Conservation (phyloP, 2,329 filamentous ascomycete species). For the Boeremia exigua region DNA sequence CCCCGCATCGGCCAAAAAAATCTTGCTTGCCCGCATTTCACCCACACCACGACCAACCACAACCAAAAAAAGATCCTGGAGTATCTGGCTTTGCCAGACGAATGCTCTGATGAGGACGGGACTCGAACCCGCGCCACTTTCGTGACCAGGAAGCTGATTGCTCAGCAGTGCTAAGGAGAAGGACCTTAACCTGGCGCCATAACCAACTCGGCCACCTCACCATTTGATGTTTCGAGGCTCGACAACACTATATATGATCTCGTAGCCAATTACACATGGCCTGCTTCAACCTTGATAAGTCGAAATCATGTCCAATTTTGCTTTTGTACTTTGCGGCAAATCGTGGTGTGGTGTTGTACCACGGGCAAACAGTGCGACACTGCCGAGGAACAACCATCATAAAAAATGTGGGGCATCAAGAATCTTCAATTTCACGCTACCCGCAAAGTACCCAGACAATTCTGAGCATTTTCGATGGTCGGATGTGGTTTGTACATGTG, state of each 20-base stretch:
- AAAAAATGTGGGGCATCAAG: not conserved
- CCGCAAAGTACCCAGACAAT: not conserved
- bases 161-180: slow-evolving; percentile 33
- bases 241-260: too few species aligned
- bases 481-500: too few species aligned
- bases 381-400: not conserved
- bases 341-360: not conserved
- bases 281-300: slow-evolving; percentile 25
- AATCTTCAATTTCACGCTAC: not conserved
- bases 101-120: slow-evolving; percentile 48
- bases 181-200: slow-evolving; percentile 47
- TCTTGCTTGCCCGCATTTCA: not conserved
- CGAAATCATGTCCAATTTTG: not conserved
- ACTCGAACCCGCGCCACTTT: slow-evolving; percentile 49
- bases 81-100: not conserved
- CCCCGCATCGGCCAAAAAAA: not conserved
- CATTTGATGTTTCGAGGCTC: slow-evolving; percentile 4
- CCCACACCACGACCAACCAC: not conserved
- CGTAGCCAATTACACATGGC: too few species aligned
- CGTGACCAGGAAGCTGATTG: slow-evolving; percentile 45
- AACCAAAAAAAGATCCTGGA: slow-evolving; percentile 12
- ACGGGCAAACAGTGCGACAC: not conserved
- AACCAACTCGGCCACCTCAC: slow-evolving; percentile 47
- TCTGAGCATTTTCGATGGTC: not conserved
- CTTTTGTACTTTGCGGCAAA: not conserved